A percentile compares a stretch with the other conserved stretches of the same genome.
Conservation (phyloP, 495 filamentous ascomycete genomes). For the Zalerion maritima region DNA sequence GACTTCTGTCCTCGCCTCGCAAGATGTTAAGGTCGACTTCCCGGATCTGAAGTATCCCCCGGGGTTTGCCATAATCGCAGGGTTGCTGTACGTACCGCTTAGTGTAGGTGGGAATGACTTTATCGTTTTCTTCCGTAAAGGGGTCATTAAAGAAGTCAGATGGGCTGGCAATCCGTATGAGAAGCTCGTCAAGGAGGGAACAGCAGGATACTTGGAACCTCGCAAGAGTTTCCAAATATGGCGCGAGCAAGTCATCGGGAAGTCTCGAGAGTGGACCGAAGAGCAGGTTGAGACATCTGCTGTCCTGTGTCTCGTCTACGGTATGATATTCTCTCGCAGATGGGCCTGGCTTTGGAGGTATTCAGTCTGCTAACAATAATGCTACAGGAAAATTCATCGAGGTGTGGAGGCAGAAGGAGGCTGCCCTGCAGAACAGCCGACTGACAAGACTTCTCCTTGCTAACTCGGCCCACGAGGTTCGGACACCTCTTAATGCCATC, state of each 20-base stretch:
- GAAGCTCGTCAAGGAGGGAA: conserved; percentile 53
- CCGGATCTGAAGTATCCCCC: conserved; percentile 69
- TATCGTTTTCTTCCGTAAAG: conserved; percentile 80
- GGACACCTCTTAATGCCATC: conserved; percentile 87
- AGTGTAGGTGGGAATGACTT: conserved; percentile 68
- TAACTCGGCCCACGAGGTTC: conserved; percentile 90
- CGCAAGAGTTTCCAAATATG: conserved; percentile 64
- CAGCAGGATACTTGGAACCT: conserved; percentile 56
- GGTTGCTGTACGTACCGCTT: conserved; percentile 70
- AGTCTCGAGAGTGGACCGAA: conserved; percentile 61
- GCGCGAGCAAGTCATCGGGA: conserved; percentile 62
- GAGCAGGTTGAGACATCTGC: conserved; percentile 75
- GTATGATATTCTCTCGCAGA: conserved; percentile 32
- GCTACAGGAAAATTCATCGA: conserved; percentile 51
- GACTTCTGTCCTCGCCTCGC: conserved; percentile 63
- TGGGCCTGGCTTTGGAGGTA: not conserved
- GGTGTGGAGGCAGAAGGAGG: conserved; percentile 89
- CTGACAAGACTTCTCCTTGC: conserved; percentile 70
- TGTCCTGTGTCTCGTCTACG: conserved; percentile 80
- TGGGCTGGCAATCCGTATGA: conserved; percentile 95
- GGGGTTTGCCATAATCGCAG: conserved; percentile 67
- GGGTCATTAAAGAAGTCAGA: conserved; percentile 64
- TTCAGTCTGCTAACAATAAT: conserved; percentile 2
- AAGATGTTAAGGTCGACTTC: conserved; percentile 67
- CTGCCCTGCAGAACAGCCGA: conserved; percentile 65